Evolutionary conservation across 164 flowering plant species (phyloP).

Genomic region (Piper longum): DNA sequence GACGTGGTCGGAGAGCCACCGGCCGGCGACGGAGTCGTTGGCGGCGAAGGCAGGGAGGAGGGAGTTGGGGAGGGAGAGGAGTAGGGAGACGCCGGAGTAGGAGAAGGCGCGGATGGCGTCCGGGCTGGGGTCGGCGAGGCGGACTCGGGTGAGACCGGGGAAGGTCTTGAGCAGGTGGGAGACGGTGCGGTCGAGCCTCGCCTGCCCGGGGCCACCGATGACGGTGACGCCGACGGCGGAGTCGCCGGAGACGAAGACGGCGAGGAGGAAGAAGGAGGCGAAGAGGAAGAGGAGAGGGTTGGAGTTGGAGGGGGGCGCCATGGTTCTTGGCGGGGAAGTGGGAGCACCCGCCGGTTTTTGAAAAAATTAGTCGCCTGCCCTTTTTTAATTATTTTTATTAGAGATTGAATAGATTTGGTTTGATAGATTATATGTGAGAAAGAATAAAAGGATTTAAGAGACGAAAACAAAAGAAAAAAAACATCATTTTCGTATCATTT

Average conservation of each 20-base stretch:
- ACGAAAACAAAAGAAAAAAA: neutral
- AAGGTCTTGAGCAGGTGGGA: conserved; percentile 10
- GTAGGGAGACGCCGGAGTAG: conserved; percentile 50
- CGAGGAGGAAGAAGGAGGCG: neutral
- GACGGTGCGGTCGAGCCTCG: conserved; percentile 11
- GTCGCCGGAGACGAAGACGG: neutral
- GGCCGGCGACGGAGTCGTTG: conserved; percentile 45
- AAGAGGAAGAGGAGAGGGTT: neutral
- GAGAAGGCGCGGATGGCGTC: conserved; percentile 42
- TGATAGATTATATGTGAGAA: too few relatives aligned
- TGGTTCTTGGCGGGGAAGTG: neutral
- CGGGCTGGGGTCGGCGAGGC: conserved; percentile 34
- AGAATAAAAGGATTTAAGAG: neutral
- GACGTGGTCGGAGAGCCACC: conserved; percentile 53
- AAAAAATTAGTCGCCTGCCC: neutral
- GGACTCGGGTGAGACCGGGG: conserved; percentile 26
- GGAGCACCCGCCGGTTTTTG: too few relatives aligned
- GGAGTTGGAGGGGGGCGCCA: neutral
- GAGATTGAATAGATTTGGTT: neutral
- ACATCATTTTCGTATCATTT: neutral
- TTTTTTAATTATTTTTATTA: too few relatives aligned
- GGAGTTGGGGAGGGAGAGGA: conserved; percentile 59
- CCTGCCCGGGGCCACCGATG: neutral
- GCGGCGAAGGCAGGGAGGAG: conserved; percentile 41
- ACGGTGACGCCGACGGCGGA: conserved; percentile 1